phyloP scores from a whole-genome alignment of 345 rosid genomes.

The Sonneratia alba region DNA sequence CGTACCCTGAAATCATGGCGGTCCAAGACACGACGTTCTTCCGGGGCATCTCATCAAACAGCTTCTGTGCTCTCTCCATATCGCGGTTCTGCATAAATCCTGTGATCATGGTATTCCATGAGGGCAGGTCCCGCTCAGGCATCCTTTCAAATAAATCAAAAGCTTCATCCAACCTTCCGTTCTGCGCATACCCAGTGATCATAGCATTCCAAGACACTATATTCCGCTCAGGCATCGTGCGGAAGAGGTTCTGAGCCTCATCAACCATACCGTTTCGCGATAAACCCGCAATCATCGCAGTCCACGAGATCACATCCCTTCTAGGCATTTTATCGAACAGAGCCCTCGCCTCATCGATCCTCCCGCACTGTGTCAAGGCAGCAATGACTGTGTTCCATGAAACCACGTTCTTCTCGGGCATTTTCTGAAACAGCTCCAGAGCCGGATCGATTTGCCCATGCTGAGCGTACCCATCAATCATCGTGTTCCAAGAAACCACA shows the following conservation, averaged over 20 bases:
- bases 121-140: slow-evolving; percentile 51
- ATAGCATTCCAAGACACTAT: slow-evolving; percentile 66
- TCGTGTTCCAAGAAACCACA: slow-evolving; percentile 64
- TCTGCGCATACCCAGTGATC: slow-evolving; percentile 63
- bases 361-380: slow-evolving; percentile 41
- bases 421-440: slow-evolving; percentile 36
- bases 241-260: slow-evolving; percentile 51
- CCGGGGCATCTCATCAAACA: slow-evolving; percentile 46
- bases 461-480: slow-evolving; percentile 55
- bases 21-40: slow-evolving; percentile 76
- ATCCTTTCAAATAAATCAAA: slow-evolving; percentile 40
- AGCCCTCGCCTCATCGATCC: slow-evolving; percentile 44
- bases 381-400: slow-evolving; percentile 53
- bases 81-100: slow-evolving; percentile 48
- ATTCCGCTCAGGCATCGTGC: slow-evolving; percentile 52
- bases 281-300: slow-evolving; percentile 48
- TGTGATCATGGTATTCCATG: slow-evolving; percentile 75
- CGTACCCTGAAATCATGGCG: slow-evolving; percentile 57
- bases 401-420: slow-evolving; percentile 56
- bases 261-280: slow-evolving; percentile 48
- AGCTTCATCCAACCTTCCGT: slow-evolving; percentile 46
- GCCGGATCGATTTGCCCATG: slow-evolving; percentile 37
- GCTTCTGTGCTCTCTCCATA: slow-evolving; percentile 27
- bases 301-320: slow-evolving; percentile 72
- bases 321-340: slow-evolving; percentile 43